Conservation (phyloP, 495 filamentous ascomycete genomes). For the Stereocaulon alpinum region DNA sequence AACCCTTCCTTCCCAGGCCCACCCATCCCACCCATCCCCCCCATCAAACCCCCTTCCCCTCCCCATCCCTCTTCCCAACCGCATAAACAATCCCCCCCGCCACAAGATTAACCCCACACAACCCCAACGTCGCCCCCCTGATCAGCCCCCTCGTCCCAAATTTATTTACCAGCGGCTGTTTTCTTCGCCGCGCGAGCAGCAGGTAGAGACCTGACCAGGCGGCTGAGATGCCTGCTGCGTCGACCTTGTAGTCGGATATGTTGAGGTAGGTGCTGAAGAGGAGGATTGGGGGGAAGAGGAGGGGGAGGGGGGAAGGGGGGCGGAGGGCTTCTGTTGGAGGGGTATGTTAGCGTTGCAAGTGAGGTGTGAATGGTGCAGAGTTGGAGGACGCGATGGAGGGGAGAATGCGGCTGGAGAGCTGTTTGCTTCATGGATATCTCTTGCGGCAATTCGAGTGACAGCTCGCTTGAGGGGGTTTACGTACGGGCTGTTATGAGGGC, state of each 20-base stretch:
- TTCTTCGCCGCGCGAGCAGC: conserved; percentile 59
- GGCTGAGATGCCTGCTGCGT: conserved; percentile 72
- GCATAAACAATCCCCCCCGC: conserved; percentile 64
- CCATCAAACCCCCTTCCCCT: not conserved
- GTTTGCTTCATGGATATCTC: too few species aligned
- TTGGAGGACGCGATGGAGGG: too few species aligned
- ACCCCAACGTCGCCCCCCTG: conserved; percentile 58
- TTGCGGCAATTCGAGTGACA: too few species aligned
- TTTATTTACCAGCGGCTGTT: conserved; percentile 49
- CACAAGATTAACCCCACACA: conserved; percentile 59
- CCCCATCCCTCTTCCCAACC: conserved; percentile 38
- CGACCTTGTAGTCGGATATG: conserved; percentile 63
- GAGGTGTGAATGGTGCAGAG: too few species aligned
- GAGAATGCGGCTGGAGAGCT: too few species aligned
- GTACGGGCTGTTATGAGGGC: conserved; percentile 59
- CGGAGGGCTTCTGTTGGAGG: conserved; percentile 51
- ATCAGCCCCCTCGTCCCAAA: conserved; percentile 60
- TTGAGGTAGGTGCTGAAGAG: conserved; percentile 81
- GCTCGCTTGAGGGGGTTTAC: too few species aligned
- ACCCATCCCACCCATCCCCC: not conserved
- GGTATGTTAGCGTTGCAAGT: too few species aligned
- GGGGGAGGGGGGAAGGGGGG: conserved; percentile 62
- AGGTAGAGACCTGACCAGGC: conserved; percentile 84
- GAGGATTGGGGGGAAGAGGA: conserved; percentile 76
- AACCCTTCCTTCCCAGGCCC: not conserved